Conservation (phyloP, 192 early-diverging fungal species). For the Nowakowskiella sp. region DNA sequence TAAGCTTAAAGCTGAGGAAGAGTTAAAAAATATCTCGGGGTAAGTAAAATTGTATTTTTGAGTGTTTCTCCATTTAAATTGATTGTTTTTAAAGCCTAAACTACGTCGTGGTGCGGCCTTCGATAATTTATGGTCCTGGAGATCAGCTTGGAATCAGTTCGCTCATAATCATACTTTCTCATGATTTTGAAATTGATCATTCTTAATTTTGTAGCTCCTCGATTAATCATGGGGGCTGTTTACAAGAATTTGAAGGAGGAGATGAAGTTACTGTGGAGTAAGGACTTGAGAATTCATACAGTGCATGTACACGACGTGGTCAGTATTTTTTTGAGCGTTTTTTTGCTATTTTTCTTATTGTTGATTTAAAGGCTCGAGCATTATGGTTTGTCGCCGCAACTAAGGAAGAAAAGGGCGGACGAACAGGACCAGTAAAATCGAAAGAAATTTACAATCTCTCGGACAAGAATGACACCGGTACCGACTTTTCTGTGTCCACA, state of each 20-base stretch:
- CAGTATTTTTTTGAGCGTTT: slow-evolving; percentile 4
- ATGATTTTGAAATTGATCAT: not conserved
- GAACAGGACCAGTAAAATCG: slow-evolving; percentile 27
- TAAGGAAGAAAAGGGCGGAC: slow-evolving; percentile 37
- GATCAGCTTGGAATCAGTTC: slow-evolving; percentile 74
- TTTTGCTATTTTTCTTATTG: slow-evolving; percentile 1
- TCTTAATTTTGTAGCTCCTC: slow-evolving; percentile 56
- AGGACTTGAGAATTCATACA: slow-evolving; percentile 85
- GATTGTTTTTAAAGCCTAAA: slow-evolving; percentile 61
- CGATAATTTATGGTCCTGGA: slow-evolving; percentile 79
- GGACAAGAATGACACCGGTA: slow-evolving; percentile 82
- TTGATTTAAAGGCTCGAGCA: slow-evolving; percentile 27
- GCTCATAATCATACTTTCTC: no score
- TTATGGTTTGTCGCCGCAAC: slow-evolving; percentile 45
- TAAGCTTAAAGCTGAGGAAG: slow-evolving; percentile 70
- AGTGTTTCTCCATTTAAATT: no score
- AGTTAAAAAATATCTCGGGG: slow-evolving; percentile 68
- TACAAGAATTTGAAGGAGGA: slow-evolving; percentile 71
- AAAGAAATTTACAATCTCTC: slow-evolving; percentile 72
- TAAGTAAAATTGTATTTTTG: no score
- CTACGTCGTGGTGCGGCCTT: slow-evolving; percentile 75
- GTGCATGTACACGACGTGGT: slow-evolving; percentile 87
- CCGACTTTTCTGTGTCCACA: no score
- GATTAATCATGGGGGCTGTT: slow-evolving; percentile 86
- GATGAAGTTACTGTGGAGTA: slow-evolving; percentile 93